These are phyloP conservation scores for Solanum hybrid DNA, from an alignment of 305 asterid species.

Conservation along the genomic window DNA sequence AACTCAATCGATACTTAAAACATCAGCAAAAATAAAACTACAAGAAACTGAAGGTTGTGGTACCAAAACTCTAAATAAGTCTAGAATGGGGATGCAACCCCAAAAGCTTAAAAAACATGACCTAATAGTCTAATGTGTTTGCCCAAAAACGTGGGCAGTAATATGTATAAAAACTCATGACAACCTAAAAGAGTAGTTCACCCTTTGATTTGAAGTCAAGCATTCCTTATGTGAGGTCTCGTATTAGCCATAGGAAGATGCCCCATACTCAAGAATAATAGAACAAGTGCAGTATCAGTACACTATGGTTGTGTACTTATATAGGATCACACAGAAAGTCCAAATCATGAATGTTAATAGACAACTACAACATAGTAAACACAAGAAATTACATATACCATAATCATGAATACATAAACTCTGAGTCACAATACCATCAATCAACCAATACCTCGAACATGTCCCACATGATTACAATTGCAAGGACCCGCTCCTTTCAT, in stretches of 20 bases:
- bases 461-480: background rate
- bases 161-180: background rate
- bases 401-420: background rate
- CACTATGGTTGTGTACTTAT: background rate
- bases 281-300: background rate
- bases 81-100: background rate
- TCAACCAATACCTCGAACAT: background rate
- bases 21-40: background rate
- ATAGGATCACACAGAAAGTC: background rate
- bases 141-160: background rate
- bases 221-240: background rate
- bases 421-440: background rate
- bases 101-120: background rate
- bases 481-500: background rate
- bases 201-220: background rate
- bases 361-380: background rate
- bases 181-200: background rate
- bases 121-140: background rate
- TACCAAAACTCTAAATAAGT: background rate
- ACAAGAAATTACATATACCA: background rate
- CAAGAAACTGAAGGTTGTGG: background rate
- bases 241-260: background rate
- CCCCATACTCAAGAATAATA: background rate
- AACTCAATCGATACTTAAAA: too few species aligned
- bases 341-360: too few species aligned